A percentile compares a stretch with the other conserved stretches of the same genome.
Evolutionary conservation across 352 stramenopile genomes (phyloP).

Genomic region (Phytophthora podocarpi): DNA sequence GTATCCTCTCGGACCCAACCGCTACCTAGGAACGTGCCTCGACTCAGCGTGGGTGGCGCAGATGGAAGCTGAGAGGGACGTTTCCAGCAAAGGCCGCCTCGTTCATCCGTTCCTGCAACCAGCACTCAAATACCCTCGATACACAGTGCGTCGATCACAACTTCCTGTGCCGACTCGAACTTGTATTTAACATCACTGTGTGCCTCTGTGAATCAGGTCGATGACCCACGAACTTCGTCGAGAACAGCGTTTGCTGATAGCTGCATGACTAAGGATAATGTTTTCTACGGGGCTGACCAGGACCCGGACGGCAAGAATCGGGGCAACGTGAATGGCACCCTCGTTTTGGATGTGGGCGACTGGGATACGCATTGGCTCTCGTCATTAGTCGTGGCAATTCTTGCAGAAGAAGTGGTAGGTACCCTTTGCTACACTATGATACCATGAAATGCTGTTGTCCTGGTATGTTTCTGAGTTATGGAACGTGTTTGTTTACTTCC

Average conservation of each 20-base stretch:
- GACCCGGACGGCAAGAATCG: conserved; percentile 8
- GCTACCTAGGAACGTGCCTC: conserved; percentile 57
- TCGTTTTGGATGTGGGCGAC: conserved; percentile 37
- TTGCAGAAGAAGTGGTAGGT: conserved; percentile 48
- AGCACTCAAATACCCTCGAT: conserved; percentile 36
- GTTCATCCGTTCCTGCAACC: conserved; percentile 46
- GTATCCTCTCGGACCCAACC: conserved; percentile 35
- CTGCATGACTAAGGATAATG: conserved; percentile 1
- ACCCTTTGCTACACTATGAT: too few species aligned
- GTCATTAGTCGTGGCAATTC: conserved; percentile 47
- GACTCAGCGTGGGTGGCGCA: conserved; percentile 36
- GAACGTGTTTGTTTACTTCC: too few species aligned
- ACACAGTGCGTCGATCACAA: conserved; percentile 20
- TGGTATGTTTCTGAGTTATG: too few species aligned
- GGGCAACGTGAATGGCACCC: conserved; percentile 25
- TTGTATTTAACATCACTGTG: too few species aligned
- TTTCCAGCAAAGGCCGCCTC: conserved; percentile 33
- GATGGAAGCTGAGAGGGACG: conserved; percentile 25
- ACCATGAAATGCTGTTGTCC: background rate
- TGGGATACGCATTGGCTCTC: conserved; percentile 54
- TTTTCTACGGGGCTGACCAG: conserved; percentile 30
- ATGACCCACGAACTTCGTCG: conserved; percentile 7
- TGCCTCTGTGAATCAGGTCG: background rate
- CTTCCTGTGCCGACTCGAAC: too few species aligned
- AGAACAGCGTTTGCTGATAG: background rate